Base-by-base conservation (phyloP, 1,284 basidiomycete species). In the Cryptococcus sp. region DNA sequence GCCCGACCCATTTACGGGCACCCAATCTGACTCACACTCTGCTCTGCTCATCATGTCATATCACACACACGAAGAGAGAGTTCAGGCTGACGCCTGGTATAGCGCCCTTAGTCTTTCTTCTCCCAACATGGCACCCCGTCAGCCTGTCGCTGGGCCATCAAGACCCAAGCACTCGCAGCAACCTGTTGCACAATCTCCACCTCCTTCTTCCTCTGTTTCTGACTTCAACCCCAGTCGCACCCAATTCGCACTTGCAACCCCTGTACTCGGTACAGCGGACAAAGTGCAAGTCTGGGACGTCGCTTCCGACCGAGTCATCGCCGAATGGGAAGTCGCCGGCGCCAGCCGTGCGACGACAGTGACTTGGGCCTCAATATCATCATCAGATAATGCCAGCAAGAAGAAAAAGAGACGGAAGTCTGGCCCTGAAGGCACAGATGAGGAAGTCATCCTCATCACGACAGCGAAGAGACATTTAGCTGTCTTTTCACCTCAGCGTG, bases 221-320 rank as follows among this genome's bases (percentile, higher is more conserved):
- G 65, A 68, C 23, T 79, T 77, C 72, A 77, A 75, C 67, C 54
- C 71, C 23, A 69, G 75, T 11, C 61, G 71, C 27, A 70, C 75
- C 5, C 71, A 69, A 30, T 78, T 73, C 58, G 76, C 77, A 40
- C 65, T 73, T 22, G 75, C 75, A 16, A 65, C 72, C 5, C 75
- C 76, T 15, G 70, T 74, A 5, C 64, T 79, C 5, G 76, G 77
- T 1, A 69, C 71, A 3, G 76, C 73, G 17, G 76, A 79, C 61
- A 78, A 75, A 62, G 59, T 79, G 4, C 70, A 73, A 47, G 68
- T 78, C 39, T 78, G 77, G 78, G 75, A 79, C 39, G 64, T 77
- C 25, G 66, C 70, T 3, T 60, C 65, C 42, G 73, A 76, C 54
- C 61, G 62, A 19, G 71, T 79, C 47, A 64, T 75, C 19, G 66